phyloP scores from a whole-genome alignment of 192 early-diverging fungal species.

The Rhizoclosmatium globosum region DNA sequence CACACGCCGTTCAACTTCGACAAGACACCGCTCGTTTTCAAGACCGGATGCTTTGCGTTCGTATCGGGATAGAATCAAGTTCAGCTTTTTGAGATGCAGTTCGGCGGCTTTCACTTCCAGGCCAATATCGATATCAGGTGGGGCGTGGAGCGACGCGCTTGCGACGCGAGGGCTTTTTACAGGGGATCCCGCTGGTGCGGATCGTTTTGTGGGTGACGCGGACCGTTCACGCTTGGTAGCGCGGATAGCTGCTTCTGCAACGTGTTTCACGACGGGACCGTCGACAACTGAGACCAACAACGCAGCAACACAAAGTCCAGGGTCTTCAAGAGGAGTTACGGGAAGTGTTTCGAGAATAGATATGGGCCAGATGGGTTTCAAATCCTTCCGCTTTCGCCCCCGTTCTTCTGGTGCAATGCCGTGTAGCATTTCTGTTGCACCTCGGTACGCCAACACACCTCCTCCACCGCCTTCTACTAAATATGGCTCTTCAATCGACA shows the following conservation, averaged over 20 bases:
- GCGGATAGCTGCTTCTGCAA: slow-evolving; percentile 82
- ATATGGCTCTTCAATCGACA: slow-evolving; percentile 90
- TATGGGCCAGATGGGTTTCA: slow-evolving; percentile 37
- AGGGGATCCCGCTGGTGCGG: slow-evolving; percentile 69
- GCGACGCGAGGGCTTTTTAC: slow-evolving; percentile 77
- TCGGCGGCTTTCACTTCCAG: slow-evolving; percentile 50
- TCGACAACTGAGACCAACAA: slow-evolving; percentile 89
- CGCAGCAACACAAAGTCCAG: slow-evolving; percentile 89
- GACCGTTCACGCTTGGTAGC: slow-evolving; percentile 60
- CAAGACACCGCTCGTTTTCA: slow-evolving; percentile 74
- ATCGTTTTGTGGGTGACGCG: slow-evolving; percentile 83
- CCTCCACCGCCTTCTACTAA: slow-evolving; percentile 59
- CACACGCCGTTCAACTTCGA: slow-evolving; percentile 18
- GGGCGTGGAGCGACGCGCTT: slow-evolving; percentile 85
- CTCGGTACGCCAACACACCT: slow-evolving; percentile 60
- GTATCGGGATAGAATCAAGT: slow-evolving; percentile 90
- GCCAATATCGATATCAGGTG: slow-evolving; percentile 44
- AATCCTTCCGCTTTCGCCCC: not conserved
- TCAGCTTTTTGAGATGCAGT: slow-evolving; percentile 85
- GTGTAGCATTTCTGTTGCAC: not conserved
- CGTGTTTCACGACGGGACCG: slow-evolving; percentile 83
- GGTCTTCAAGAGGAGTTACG: slow-evolving; percentile 79
- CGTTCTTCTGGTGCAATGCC: not conserved
- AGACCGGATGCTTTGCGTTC: slow-evolving; percentile 85
- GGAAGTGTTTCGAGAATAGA: slow-evolving; percentile 28